Conservation (phyloP, 2,329 filamentous ascomycete genomes). For the Cladophialophora chaetospira region DNA sequence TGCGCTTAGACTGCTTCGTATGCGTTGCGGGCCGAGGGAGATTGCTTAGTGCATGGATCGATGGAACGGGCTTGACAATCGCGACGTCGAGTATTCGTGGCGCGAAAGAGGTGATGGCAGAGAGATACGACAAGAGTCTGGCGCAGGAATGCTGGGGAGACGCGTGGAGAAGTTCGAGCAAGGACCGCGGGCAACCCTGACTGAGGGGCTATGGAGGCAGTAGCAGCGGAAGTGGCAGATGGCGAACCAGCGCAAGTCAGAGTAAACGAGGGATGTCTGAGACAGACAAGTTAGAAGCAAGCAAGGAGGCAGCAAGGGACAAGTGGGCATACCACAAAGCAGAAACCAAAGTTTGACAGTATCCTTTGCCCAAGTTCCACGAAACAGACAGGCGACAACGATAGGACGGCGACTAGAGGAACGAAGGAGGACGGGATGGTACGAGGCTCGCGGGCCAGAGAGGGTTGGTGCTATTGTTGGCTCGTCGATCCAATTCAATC, state of each 20-base stretch:
- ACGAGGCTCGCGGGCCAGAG: slow-evolving; percentile 24
- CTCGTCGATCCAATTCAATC: slow-evolving; percentile 12
- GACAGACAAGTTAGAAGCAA: slow-evolving; percentile 20
- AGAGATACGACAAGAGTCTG: not conserved
- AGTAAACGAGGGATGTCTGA: slow-evolving; percentile 22
- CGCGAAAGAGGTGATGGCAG: not conserved
- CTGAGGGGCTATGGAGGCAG: not conserved
- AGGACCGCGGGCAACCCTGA: slow-evolving; percentile 11
- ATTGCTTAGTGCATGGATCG: slow-evolving; percentile 15
- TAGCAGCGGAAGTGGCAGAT: too few species aligned
- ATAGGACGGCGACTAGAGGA: slow-evolving; percentile 21
- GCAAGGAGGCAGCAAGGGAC: slow-evolving; percentile 14
- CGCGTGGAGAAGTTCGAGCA: slow-evolving; percentile 10
- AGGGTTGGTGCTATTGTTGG: slow-evolving; percentile 28
- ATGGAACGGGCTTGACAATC: not conserved
- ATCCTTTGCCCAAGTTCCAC: slow-evolving; percentile 26
- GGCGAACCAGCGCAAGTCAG: slow-evolving; percentile 24
- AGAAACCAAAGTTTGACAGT: slow-evolving; percentile 11
- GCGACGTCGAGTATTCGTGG: not conserved
- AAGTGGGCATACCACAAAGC: slow-evolving; percentile 14
- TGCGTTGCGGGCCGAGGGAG: not conserved
- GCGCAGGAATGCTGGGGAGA: slow-evolving; percentile 1
- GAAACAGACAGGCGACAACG: slow-evolving; percentile 14
- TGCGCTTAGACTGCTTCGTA: not conserved
- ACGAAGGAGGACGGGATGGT: slow-evolving; percentile 21